A percentile compares a stretch with the other conserved stretches of the same genome.
These are phyloP conservation scores for Stipa capillata DNA, from an alignment of 176 grass and related monocot species.

Conservation along the genomic window DNA sequence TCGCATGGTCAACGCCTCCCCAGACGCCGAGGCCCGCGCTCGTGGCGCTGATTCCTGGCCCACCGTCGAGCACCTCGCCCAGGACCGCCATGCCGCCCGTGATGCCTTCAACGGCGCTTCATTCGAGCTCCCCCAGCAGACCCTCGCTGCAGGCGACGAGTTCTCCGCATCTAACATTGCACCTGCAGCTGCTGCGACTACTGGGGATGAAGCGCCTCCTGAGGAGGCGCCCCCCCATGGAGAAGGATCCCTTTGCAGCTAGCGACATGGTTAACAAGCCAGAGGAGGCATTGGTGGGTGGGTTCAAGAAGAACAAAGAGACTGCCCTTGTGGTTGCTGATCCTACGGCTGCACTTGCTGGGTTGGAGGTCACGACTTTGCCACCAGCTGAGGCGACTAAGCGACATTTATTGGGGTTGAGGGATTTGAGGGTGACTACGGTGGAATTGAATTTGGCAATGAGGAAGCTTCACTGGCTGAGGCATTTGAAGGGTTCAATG, in stretches of 20 bases:
- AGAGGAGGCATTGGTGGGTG: slow-evolving; percentile 81
- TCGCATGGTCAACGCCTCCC: slow-evolving; percentile 80
- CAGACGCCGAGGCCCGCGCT: slow-evolving; percentile 69
- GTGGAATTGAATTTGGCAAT: slow-evolving; percentile 88
- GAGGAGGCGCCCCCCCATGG: slow-evolving; percentile 40
- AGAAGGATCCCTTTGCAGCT: slow-evolving; percentile 93
- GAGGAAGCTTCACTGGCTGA: slow-evolving; percentile 90
- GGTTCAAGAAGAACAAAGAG: slow-evolving; percentile 91
- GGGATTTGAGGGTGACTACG: slow-evolving; percentile 96
- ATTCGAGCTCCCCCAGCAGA: slow-evolving; percentile 84
- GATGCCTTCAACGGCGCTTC: slow-evolving; percentile 48
- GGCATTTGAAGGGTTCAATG: slow-evolving; percentile 90
- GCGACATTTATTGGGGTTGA: slow-evolving; percentile 80
- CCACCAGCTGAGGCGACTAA: slow-evolving; percentile 89
- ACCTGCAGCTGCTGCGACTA: slow-evolving; percentile 26
- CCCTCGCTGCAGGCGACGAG: slow-evolving; percentile 76
- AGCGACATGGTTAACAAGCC: slow-evolving; percentile 84
- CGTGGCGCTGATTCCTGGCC: slow-evolving; percentile 79
- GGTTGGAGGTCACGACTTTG: slow-evolving; percentile 83
- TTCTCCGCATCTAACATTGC: slow-evolving; percentile 62
- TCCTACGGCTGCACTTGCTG: slow-evolving; percentile 68
- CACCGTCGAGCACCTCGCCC: slow-evolving; percentile 49
- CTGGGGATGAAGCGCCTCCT: slow-evolving; percentile 45
- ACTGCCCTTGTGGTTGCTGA: slow-evolving; percentile 53
- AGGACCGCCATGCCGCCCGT: slow-evolving; percentile 61